Conservation (phyloP, 2,329 filamentous ascomycete genomes). For the Biscogniauxia sp. region DNA sequence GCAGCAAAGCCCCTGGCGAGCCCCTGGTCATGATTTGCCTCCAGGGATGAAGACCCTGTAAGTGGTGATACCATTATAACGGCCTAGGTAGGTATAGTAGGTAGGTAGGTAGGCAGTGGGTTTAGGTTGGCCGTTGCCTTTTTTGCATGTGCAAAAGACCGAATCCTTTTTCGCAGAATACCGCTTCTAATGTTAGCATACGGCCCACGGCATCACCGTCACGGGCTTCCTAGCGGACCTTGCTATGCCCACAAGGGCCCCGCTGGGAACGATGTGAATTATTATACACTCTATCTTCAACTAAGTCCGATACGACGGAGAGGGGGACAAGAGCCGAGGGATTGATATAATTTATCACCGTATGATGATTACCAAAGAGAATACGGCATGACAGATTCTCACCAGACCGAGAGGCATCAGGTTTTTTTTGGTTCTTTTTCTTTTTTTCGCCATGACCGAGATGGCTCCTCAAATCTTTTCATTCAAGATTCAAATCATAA, state of each 20-base stretch:
- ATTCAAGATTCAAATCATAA: neutral
- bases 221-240: constrained; percentile 11
- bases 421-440: neutral
- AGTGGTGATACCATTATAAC: neutral
- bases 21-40: constrained; percentile 1
- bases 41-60: constrained; percentile 1
- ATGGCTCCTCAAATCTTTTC: neutral
- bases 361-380: neutral
- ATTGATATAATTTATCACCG: neutral
- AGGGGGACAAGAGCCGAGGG: neutral
- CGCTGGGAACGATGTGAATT: constrained; percentile 2
- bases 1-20: neutral
- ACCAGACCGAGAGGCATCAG: neutral
- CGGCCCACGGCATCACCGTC: constrained; percentile 24
- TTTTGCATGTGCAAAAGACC: neutral
- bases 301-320: neutral
- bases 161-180: constrained; percentile 23
- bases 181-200: constrained; percentile 30
- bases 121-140: neutral
- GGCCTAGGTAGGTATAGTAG: too few relatives aligned
- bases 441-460: neutral
- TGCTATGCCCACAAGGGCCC: constrained; percentile 16
- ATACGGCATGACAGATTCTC: neutral
- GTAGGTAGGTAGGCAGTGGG: too few relatives aligned
- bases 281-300: neutral